Conservation (phyloP, 441 rosid genomes). For the Theobroma grandiflorum region DNA sequence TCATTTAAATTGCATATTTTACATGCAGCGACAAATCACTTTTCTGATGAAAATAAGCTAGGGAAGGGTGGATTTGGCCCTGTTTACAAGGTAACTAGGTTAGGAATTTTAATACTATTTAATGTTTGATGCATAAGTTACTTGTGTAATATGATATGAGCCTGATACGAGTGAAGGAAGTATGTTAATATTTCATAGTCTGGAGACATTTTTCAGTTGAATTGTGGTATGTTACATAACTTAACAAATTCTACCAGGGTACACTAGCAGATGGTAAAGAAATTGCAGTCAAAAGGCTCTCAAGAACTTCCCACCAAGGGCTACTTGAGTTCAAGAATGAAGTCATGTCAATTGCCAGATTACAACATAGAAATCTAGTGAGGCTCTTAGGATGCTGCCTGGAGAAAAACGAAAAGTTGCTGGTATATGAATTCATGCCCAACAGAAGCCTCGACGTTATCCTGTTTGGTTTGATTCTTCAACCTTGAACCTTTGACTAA, state of each 20-base stretch:
- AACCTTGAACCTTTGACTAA: background rate
- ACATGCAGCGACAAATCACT: slow-evolving; percentile 39
- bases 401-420: slow-evolving; percentile 49
- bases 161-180: too few relatives aligned
- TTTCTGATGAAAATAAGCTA: slow-evolving; percentile 48
- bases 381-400: slow-evolving; percentile 52
- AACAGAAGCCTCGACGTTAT: slow-evolving; percentile 53
- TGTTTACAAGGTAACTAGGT: slow-evolving; percentile 53
- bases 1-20: background rate
- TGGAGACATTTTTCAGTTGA: background rate
- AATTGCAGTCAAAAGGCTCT: slow-evolving; percentile 53
- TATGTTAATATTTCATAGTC: too few relatives aligned
- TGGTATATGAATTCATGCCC: slow-evolving; percentile 60
- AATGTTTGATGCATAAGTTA: too few relatives aligned
- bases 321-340: slow-evolving; percentile 49
- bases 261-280: slow-evolving; percentile 44
- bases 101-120: background rate
- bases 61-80: slow-evolving; percentile 68
- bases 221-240: background rate
- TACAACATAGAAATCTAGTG: slow-evolving; percentile 54
- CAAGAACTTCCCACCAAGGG: slow-evolving; percentile 46
- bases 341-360: slow-evolving; percentile 43
- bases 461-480: slow-evolving; percentile 48
- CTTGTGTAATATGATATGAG: too few relatives aligned
- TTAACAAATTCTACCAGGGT: slow-evolving; percentile 35